Conservation (phyloP, 345 rosid species). For the Raphanus sativus region DNA sequence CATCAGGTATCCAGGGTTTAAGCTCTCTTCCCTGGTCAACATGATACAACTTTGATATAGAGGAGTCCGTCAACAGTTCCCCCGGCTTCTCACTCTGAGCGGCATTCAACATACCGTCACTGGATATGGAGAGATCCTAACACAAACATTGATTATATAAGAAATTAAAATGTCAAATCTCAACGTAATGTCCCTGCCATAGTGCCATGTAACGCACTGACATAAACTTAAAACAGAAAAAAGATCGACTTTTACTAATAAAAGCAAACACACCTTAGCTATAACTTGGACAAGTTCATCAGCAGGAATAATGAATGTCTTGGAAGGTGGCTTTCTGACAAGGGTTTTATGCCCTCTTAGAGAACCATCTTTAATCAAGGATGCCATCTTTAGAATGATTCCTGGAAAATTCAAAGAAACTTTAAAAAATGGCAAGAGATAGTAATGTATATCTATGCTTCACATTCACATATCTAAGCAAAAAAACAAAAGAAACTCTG, state of each 20-base stretch:
- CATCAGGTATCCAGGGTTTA: slow-evolving; percentile 86
- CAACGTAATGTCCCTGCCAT: slow-evolving; percentile 12
- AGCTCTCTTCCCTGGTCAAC: slow-evolving; percentile 74
- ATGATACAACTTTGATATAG: slow-evolving; percentile 62
- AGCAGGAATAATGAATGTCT: slow-evolving; percentile 67
- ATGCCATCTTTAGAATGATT: slow-evolving; percentile 86
- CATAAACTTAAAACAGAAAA: slow-evolving; percentile 4
- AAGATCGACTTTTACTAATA: background rate
- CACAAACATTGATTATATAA: slow-evolving; percentile 13
- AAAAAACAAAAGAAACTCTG: slow-evolving; percentile 5
- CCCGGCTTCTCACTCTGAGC: slow-evolving; percentile 52
- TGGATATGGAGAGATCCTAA: slow-evolving; percentile 77
- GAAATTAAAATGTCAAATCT: slow-evolving; percentile 15
- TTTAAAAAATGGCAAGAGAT: slow-evolving; percentile 15
- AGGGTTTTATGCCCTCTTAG: slow-evolving; percentile 58
- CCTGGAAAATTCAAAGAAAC: slow-evolving; percentile 53
- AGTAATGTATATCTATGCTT: slow-evolving; percentile 5
- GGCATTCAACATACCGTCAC: slow-evolving; percentile 56
- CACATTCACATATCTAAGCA: slow-evolving; percentile 16
- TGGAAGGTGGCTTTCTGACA: slow-evolving; percentile 68
- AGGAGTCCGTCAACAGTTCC: slow-evolving; percentile 79
- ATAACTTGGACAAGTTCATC: slow-evolving; percentile 88
- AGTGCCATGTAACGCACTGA: slow-evolving; percentile 21
- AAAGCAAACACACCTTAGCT: slow-evolving; percentile 69
- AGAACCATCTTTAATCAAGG: slow-evolving; percentile 63